phyloP scores from a whole-genome alignment of 768 basidiomycete genomes.

The Clavaria fumosa region DNA sequence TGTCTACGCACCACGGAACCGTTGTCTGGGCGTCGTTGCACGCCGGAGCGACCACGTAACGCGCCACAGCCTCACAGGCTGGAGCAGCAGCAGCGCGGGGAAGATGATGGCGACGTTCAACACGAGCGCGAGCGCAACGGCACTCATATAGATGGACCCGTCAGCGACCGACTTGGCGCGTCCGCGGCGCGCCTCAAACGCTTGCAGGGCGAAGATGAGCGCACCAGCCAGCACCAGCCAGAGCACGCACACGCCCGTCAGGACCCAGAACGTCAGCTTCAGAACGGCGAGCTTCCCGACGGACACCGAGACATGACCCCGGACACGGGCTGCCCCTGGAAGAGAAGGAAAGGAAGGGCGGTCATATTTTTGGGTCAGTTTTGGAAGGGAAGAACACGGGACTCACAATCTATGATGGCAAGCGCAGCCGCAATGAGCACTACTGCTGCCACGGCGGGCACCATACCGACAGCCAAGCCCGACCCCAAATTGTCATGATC shows the following conservation, averaged over 20 bases:
- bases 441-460: slow-evolving; percentile 45
- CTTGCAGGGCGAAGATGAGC: slow-evolving; percentile 50
- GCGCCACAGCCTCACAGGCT: slow-evolving; percentile 46
- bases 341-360: neutral
- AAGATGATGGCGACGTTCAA: slow-evolving; percentile 52
- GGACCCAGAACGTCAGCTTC: slow-evolving; percentile 45
- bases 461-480: slow-evolving; percentile 53
- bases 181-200: slow-evolving; percentile 30
- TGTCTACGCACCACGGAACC: slow-evolving; percentile 48
- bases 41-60: slow-evolving; percentile 38
- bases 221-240: slow-evolving; percentile 56
- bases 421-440: slow-evolving; percentile 44
- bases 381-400: neutral
- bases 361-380: neutral
- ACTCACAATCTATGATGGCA: slow-evolving; percentile 40
- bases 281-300: slow-evolving; percentile 43
- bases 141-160: slow-evolving; percentile 58
- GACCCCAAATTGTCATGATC: slow-evolving; percentile 34
- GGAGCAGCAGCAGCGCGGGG: slow-evolving; percentile 60
- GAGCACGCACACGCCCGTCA: slow-evolving; percentile 36
- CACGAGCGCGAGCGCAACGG: slow-evolving; percentile 40
- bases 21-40: slow-evolving; percentile 61
- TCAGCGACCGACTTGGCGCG: slow-evolving; percentile 37
- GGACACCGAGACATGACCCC: slow-evolving; percentile 48
- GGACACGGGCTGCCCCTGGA: slow-evolving; percentile 36